Evolutionary conservation across 345 rosid species (phyloP), one percentile per base, ranked within the genome.

Genomic region (Populus nigra): DNA sequence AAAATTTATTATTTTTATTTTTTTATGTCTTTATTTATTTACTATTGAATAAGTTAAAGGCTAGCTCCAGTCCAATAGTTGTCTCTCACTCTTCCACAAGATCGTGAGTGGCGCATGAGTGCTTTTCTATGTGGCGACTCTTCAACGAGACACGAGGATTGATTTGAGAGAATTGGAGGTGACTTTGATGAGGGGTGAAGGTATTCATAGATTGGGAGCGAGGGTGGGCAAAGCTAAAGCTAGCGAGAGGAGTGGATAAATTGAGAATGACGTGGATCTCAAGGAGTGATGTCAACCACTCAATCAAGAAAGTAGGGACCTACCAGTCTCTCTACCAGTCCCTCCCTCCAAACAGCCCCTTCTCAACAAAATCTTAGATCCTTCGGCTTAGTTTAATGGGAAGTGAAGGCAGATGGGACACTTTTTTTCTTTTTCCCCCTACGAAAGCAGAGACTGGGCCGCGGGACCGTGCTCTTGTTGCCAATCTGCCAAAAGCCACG

Each of bases 231-330:
- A 22, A 16, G 18, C 12, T 20, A 41, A 2, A 10, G 65, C 65
- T 22, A 33, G 20, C 4, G 27, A 31, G 45, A 63, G 68, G 43
- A 45, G 17, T 53, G 76, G 85, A 83, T 75, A 79, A 80, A 85
- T 65, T 25, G 83, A 39, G 77, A 77, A 43, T 81, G 87, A 86
- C 87, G 92, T 86, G 90, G 91, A 85, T 80, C 74, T 77, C 77
- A 73, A 79, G 81, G 78, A 76, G 84, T 75, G 84, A 85, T 79
- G 85, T 69, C 61, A 87, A 84, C 89, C 82, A 75, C 80, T 81
- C 81, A 74, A 84, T 84, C 81, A 76, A 43, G 38, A 69, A 16
- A 25, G 39, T 2, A 3, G 73, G 90, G 85, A 10, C 80, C 88
- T 87, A 83, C 71, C 36, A 83, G 84, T 86, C 76, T 5, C 36